Conservation (phyloP, 1,139 yeast species). For the Lodderomyces jiufengensis region DNA sequence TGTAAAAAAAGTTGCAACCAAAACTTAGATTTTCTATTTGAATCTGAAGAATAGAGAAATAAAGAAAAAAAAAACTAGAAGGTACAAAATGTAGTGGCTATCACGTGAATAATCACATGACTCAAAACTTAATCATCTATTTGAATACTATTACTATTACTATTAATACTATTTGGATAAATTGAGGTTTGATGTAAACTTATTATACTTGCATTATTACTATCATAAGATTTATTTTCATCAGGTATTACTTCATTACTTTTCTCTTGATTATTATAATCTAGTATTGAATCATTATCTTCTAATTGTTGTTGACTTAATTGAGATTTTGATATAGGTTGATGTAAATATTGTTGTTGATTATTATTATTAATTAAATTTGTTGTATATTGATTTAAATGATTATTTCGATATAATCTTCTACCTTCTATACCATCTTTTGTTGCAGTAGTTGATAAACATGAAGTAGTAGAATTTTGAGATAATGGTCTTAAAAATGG, state of each 20-base stretch:
- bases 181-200: conserved; percentile 8
- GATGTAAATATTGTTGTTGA: neutral
- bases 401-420: conserved; percentile 38
- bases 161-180: neutral
- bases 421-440: conserved; percentile 72
- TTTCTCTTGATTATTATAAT: no score
- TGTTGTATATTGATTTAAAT: neutral
- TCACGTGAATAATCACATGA: conserved; percentile 1
- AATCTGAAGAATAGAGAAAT: no score
- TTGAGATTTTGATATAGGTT: neutral
- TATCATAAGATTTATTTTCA: conserved; percentile 1
- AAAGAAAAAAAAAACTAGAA: neutral
- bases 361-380: neutral
- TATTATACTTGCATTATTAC: conserved; percentile 7
- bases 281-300: no score
- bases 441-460: conserved; percentile 67
- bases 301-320: neutral
- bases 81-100: neutral
- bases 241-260: neutral
- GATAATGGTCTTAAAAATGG: conserved; percentile 51
- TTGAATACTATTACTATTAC: neutral
- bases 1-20: neutral
- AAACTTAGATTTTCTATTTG: no score
- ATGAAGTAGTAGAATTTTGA: conserved; percentile 59
- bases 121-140: neutral